Conservation (phyloP, 2,329 filamentous ascomycete species). For the Penicillium sp. region DNA sequence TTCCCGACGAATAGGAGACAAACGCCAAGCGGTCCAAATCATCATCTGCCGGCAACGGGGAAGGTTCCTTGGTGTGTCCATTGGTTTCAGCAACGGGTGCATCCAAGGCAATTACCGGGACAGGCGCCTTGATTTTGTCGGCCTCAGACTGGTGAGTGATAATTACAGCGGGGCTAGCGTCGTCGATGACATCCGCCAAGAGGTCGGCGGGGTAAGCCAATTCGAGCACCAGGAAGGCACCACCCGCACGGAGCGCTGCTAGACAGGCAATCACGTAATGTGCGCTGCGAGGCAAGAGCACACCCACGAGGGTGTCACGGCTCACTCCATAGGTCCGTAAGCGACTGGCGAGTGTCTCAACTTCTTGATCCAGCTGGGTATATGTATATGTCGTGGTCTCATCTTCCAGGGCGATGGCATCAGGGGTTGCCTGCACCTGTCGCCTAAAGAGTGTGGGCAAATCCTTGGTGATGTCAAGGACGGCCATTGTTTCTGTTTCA, state of each 20-base stretch:
- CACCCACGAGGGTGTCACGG: constrained; percentile 70
- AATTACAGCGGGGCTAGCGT: constrained; percentile 68
- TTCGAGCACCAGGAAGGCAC: constrained; percentile 77
- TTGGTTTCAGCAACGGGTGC: no score
- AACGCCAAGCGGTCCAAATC: constrained; percentile 74
- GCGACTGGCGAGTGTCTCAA: constrained; percentile 60
- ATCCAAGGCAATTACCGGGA: constrained; percentile 64
- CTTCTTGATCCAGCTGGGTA: constrained; percentile 65
- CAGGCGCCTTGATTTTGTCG: constrained; percentile 60
- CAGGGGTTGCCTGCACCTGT: constrained; percentile 66
- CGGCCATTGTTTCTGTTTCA: constrained; percentile 49
- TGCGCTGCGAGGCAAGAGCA: constrained; percentile 71
- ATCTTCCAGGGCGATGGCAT: constrained; percentile 71
- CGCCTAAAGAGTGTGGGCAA: constrained; percentile 67
- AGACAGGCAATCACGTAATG: constrained; percentile 70
- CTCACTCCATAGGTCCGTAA: constrained; percentile 67
- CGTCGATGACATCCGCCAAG: constrained; percentile 71
- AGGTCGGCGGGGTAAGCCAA: constrained; percentile 73
- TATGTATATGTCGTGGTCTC: constrained; percentile 67
- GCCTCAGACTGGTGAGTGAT: constrained; percentile 65
- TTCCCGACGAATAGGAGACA: constrained; percentile 77
- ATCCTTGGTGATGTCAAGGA: constrained; percentile 70
- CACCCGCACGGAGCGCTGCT: constrained; percentile 73
- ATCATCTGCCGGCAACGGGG: constrained; percentile 45
- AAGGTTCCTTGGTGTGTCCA: no score